Evolutionary conservation across 176 grass and related monocot species (phyloP).

Genomic region (Eragrostis nindensis): DNA sequence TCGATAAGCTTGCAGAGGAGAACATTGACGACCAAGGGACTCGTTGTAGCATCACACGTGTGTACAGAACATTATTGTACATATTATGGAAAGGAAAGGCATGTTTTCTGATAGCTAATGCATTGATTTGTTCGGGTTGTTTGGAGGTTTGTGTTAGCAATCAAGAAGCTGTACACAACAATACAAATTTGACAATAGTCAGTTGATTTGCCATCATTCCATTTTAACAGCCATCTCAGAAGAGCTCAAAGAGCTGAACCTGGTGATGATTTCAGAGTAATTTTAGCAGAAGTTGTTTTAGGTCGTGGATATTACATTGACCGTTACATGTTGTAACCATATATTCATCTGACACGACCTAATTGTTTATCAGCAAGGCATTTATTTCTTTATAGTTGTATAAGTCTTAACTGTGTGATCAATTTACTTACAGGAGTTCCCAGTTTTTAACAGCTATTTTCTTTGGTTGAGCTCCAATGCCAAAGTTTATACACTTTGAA

Average conservation of each 20-base stretch:
- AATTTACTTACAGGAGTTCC: not conserved
- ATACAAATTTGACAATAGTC: not conserved
- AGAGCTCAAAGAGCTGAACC: conserved; percentile 43
- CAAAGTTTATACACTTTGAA: too few relatives aligned
- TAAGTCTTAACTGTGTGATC: not conserved
- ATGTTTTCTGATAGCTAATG: conserved; percentile 35
- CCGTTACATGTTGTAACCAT: too few relatives aligned
- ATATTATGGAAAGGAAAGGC: conserved; percentile 39
- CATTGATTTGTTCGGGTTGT: not conserved
- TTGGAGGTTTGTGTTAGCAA: conserved; percentile 34
- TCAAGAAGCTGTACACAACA: conserved; percentile 41
- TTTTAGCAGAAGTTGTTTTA: conserved; percentile 20
- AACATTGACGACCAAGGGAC: conserved; percentile 4
- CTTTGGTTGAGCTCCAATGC: too few relatives aligned
- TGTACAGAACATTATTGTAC: conserved; percentile 54
- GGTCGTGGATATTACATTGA: conserved; percentile 15
- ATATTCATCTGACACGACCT: not conserved
- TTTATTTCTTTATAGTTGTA: not conserved
- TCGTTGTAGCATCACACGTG: conserved; percentile 44
- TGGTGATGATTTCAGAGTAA: conserved; percentile 33
- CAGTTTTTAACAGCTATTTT: not conserved
- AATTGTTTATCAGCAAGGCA: not conserved
- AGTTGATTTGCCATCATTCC: conserved; percentile 19
- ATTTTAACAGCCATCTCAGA: conserved; percentile 16
- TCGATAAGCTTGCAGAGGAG: conserved; percentile 61